Conservation (phyloP, 163 green algal species). For the Chlamydomonas reinhardtii region DNA sequence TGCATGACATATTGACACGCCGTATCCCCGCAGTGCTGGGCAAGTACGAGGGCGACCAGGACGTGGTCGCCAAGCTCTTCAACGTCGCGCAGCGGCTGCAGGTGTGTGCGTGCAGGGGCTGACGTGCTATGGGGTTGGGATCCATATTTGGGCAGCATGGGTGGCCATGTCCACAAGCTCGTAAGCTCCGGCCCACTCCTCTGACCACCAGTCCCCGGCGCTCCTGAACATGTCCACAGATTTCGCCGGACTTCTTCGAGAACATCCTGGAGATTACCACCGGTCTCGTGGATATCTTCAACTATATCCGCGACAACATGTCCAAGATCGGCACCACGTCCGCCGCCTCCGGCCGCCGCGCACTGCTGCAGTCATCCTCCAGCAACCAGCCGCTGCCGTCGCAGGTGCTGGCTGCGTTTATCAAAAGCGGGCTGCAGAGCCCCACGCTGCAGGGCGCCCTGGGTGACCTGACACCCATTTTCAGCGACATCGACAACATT, state of each 20-base stretch:
- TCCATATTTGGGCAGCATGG: too few species aligned
- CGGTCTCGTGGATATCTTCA: neutral
- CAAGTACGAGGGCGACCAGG: neutral
- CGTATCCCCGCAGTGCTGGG: neutral
- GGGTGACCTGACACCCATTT: neutral
- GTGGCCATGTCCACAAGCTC: too few species aligned
- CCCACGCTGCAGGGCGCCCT: slow-evolving; percentile 6
- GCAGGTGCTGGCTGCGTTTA: neutral
- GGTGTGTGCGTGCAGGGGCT: neutral
- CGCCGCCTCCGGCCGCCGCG: too few species aligned
- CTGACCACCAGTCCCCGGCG: too few species aligned
- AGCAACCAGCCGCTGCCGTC: neutral
- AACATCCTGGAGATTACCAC: neutral
- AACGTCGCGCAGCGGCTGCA: neutral
- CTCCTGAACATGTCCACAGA: neutral
- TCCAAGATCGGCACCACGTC: neutral
- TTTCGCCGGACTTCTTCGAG: neutral
- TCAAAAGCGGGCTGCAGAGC: neutral
- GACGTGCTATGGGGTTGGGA: too few species aligned
- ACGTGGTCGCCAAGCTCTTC: neutral
- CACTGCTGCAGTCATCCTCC: neutral
- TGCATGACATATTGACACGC: too few species aligned
- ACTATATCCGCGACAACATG: neutral
- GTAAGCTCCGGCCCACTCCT: too few species aligned
- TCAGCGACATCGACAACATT: neutral